A percentile compares a stretch with the other conserved stretches of the same genome.
These are phyloP conservation scores for Malassezia furfur DNA, from an alignment of 1,284 basidiomycete genomes.

Conservation along the genomic window DNA sequence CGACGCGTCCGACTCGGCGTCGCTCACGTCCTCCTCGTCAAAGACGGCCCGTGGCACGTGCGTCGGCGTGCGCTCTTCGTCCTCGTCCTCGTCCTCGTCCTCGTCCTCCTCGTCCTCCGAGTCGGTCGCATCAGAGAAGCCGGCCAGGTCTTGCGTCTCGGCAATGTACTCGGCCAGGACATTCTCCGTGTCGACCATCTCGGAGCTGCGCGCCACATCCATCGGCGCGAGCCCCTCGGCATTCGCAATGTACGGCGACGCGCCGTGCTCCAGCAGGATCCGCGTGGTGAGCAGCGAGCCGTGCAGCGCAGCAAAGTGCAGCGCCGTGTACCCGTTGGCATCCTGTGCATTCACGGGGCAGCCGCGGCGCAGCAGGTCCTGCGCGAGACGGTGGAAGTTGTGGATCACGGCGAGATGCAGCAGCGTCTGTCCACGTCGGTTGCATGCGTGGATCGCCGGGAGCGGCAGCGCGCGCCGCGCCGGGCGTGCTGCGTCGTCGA, in stretches of 20 bases:
- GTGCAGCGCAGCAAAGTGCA: conserved; percentile 73
- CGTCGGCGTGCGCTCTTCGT: neutral
- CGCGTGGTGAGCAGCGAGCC: conserved; percentile 61
- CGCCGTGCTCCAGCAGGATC: conserved; percentile 66
- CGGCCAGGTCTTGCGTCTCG: conserved; percentile 2
- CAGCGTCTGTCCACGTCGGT: conserved; percentile 51
- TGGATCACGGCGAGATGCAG: conserved; percentile 78
- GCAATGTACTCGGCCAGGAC: conserved; percentile 34
- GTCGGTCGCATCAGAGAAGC: conserved; percentile 4
- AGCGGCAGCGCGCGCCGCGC: neutral
- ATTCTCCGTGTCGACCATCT: conserved; percentile 51
- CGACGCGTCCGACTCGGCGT: conserved; percentile 5
- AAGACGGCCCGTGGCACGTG: conserved; percentile 18
- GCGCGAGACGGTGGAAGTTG: conserved; percentile 64
- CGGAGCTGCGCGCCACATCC: conserved; percentile 62
- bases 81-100: neutral
- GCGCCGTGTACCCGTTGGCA: conserved; percentile 76
- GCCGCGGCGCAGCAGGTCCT: conserved; percentile 63
- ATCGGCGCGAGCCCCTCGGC: conserved; percentile 67
- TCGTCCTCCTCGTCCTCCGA: conserved; percentile 1
- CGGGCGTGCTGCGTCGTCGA: neutral
- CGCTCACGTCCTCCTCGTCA: conserved; percentile 21
- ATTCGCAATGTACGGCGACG: conserved; percentile 66
- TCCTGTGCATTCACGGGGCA: conserved; percentile 77
- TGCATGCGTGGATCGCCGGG: conserved; percentile 50